Evolutionary conservation across 345 rosid species (phyloP).

Genomic region (Murraya paniculata): DNA sequence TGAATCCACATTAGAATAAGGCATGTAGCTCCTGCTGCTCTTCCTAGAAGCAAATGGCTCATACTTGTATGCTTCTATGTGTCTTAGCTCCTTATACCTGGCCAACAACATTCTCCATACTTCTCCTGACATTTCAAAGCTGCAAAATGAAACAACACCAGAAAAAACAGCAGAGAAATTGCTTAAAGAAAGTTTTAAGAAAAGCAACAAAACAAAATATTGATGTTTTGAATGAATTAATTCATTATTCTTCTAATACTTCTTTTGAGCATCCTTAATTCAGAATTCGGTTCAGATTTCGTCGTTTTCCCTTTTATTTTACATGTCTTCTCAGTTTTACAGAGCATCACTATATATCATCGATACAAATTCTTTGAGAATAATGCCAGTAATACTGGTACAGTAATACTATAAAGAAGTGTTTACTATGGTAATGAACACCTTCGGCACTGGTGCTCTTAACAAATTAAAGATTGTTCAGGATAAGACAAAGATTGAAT

Average conservation of each 20-base stretch:
- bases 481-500: neutral
- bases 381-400: neutral
- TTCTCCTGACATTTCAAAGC: constrained; percentile 28
- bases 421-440: neutral
- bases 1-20: constrained; percentile 33
- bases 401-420: neutral
- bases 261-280: neutral
- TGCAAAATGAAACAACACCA: constrained; percentile 1
- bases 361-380: neutral
- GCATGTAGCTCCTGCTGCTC: constrained; percentile 30
- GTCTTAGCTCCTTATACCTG: constrained; percentile 14
- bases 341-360: neutral
- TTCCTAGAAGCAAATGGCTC: constrained; percentile 24
- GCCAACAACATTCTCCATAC: constrained; percentile 25
- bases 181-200: neutral
- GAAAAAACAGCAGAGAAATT: neutral
- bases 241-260: no score
- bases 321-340: neutral
- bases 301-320: neutral
- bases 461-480: neutral
- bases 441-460: neutral
- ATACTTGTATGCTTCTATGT: constrained; percentile 9
- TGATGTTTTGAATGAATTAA: neutral
- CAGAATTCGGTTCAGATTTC: neutral
- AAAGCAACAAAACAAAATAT: neutral